phyloP scores from a whole-genome alignment of 2,329 filamentous ascomycete species.

The Phaeosphaeria sp. region DNA sequence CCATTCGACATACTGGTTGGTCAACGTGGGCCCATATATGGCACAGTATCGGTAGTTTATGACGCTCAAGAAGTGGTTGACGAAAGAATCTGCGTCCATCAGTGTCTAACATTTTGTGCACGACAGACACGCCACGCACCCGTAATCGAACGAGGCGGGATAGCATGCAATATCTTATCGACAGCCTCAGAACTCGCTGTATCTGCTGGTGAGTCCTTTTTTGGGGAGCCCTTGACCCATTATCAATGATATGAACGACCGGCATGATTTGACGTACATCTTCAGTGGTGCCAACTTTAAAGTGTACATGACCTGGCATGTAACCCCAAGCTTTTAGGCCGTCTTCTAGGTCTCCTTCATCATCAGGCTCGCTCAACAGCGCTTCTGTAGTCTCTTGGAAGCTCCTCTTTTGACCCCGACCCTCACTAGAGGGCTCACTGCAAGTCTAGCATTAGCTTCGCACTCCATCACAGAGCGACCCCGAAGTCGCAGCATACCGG shows the following conservation, averaged over 20 bases:
- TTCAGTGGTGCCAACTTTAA: conserved; percentile 27
- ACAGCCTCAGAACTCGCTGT: conserved; percentile 32
- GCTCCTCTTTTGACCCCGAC: conserved; percentile 30
- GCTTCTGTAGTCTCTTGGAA: conserved; percentile 14
- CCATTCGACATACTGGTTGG: conserved; percentile 55
- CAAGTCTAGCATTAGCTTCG: conserved; percentile 5
- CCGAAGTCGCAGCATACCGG: conserved; percentile 19
- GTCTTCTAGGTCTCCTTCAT: conserved; percentile 25
- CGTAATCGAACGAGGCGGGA: conserved; percentile 43
- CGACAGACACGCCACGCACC: conserved; percentile 16
- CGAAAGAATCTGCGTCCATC: conserved; percentile 49
- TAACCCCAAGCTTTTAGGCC: conserved; percentile 44
- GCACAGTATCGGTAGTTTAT: conserved; percentile 57
- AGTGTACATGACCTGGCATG: conserved; percentile 46
- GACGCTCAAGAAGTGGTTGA: conserved; percentile 55
- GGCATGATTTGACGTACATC: conserved; percentile 16
- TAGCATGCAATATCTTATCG: conserved; percentile 39
- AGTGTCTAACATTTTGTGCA: background rate
- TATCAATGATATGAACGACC: background rate
- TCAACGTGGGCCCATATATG: conserved; percentile 55
- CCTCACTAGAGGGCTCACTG: conserved; percentile 23
- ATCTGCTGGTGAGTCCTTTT: conserved; percentile 16
- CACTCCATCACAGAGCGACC: background rate
- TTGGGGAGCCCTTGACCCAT: conserved; percentile 6
- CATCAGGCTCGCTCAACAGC: conserved; percentile 3